Evolutionary conservation across 345 rosid species (phyloP).

Genomic region (Arabidopsis arenosa): DNA sequence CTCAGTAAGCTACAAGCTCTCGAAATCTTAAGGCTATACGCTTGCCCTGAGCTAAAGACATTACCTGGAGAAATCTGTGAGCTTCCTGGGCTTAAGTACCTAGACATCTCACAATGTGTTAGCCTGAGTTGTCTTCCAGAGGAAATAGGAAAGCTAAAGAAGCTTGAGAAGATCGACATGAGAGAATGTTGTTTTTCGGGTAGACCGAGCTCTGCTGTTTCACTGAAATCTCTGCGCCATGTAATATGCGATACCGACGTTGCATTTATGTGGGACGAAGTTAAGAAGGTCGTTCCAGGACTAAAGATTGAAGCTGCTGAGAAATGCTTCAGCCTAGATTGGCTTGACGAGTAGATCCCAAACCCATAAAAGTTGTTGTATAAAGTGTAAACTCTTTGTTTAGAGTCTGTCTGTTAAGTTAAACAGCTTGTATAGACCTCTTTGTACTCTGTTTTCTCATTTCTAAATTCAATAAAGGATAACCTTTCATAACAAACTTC

Average conservation of each 20-base stretch:
- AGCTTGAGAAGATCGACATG: slow-evolving; percentile 90
- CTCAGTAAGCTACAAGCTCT: slow-evolving; percentile 60
- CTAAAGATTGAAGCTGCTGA: slow-evolving; percentile 73
- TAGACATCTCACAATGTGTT: slow-evolving; percentile 82
- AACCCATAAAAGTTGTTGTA: slow-evolving; percentile 1
- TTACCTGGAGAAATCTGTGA: slow-evolving; percentile 68
- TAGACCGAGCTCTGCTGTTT: slow-evolving; percentile 57
- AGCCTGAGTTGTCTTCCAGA: slow-evolving; percentile 65
- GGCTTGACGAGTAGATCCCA: slow-evolving; percentile 62
- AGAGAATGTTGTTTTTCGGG: slow-evolving; percentile 65
- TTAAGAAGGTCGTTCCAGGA: slow-evolving; percentile 48
- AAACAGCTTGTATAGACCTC: background rate
- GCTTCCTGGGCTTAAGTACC: slow-evolving; percentile 59
- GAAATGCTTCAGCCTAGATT: slow-evolving; percentile 62
- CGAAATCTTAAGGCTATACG: slow-evolving; percentile 67
- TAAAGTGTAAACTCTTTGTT: background rate
- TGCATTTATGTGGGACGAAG: slow-evolving; percentile 64
- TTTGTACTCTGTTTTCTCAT: background rate
- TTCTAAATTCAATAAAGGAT: background rate
- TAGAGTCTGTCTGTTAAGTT: background rate
- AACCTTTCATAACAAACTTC: background rate
- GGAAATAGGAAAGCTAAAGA: slow-evolving; percentile 56
- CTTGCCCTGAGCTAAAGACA: slow-evolving; percentile 66
- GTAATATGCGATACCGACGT: slow-evolving; percentile 80
- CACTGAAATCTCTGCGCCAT: slow-evolving; percentile 56